A percentile compares a stretch with the other conserved stretches of the same genome.
These are phyloP conservation scores for Phytopythium mirpurense DNA, from an alignment of 352 stramenopile genomes.

Conservation along the genomic window DNA sequence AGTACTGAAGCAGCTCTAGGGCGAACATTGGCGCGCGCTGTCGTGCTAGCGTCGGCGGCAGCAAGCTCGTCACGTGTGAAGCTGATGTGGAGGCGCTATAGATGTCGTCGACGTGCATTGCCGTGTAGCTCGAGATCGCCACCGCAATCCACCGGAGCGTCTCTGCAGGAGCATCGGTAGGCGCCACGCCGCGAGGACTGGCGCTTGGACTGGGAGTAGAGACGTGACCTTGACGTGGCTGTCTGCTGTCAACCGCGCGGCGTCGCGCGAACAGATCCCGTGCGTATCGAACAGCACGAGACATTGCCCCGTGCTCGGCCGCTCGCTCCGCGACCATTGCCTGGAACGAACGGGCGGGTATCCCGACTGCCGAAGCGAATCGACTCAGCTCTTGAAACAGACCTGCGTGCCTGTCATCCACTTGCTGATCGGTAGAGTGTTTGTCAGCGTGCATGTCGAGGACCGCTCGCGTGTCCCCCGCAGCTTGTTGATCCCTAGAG, in stretches of 20 bases:
- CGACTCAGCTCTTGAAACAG: constrained; percentile 41
- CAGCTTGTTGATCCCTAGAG: not conserved
- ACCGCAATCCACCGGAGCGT: constrained; percentile 50
- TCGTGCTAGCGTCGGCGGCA: constrained; percentile 26
- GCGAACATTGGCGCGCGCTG: constrained; percentile 51
- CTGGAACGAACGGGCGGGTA: constrained; percentile 33
- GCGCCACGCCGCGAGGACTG: not conserved
- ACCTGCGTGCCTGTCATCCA: constrained; percentile 30
- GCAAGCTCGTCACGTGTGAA: constrained; percentile 7
- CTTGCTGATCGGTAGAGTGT: constrained; percentile 12
- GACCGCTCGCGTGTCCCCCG: no score
- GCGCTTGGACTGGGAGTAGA: not conserved
- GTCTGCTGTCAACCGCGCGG: not conserved
- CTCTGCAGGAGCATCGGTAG: not conserved
- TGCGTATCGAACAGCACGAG: constrained; percentile 46
- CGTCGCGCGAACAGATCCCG: constrained; percentile 45
- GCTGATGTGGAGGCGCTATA: constrained; percentile 21
- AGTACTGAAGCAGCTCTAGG: constrained; percentile 52
- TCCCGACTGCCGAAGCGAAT: constrained; percentile 40
- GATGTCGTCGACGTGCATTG: constrained; percentile 45
- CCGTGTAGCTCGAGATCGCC: constrained; percentile 53
- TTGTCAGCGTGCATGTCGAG: no score
- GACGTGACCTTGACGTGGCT: not conserved
- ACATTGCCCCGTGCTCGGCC: constrained; percentile 36
- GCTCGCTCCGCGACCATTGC: constrained; percentile 34